phyloP scores from a whole-genome alignment of 768 basidiomycete species.

The Russula olivacea region DNA sequence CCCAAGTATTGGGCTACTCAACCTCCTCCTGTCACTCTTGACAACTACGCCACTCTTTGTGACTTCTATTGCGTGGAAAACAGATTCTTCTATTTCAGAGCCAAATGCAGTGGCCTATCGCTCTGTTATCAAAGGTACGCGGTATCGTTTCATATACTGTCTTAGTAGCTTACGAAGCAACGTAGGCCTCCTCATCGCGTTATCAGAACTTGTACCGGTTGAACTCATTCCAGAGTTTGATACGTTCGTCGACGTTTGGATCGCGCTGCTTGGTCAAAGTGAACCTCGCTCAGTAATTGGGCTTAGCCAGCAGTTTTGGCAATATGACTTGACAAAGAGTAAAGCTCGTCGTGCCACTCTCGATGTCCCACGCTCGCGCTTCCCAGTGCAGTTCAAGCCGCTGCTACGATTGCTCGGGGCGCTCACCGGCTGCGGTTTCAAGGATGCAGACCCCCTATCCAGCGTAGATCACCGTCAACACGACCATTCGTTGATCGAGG shows the following conservation, averaged over 20 bases:
- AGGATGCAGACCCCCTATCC: conserved; percentile 64
- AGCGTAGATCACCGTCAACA: conserved; percentile 44
- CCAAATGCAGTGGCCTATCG: conserved; percentile 76
- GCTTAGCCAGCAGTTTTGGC: conserved; percentile 81
- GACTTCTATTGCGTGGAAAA: conserved; percentile 61
- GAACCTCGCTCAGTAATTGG: conserved; percentile 55
- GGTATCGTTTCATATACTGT: background rate
- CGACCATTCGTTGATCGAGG: conserved; percentile 37
- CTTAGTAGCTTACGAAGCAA: conserved; percentile 8
- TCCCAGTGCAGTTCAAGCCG: conserved; percentile 70
- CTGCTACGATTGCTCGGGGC: conserved; percentile 68
- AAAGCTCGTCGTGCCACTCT: conserved; percentile 71
- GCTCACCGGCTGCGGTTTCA: conserved; percentile 71
- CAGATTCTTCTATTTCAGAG: conserved; percentile 62
- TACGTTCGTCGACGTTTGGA: conserved; percentile 67
- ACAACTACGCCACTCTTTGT: conserved; percentile 73
- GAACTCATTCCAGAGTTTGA: conserved; percentile 76
- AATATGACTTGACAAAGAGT: conserved; percentile 62
- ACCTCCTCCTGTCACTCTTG: conserved; percentile 49
- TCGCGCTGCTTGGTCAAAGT: conserved; percentile 72
- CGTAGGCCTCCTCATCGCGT: conserved; percentile 66
- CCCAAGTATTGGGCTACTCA: conserved; percentile 55
- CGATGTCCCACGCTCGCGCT: conserved; percentile 75
- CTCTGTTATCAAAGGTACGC: conserved; percentile 76
- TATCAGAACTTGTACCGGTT: conserved; percentile 68